Percentiles rank a stretch among this genome's conserved stretches.
Evolutionary conservation across 2,329 filamentous ascomycete species (phyloP).

Genomic region (Neofusicoccum kwambonambiense): DNA sequence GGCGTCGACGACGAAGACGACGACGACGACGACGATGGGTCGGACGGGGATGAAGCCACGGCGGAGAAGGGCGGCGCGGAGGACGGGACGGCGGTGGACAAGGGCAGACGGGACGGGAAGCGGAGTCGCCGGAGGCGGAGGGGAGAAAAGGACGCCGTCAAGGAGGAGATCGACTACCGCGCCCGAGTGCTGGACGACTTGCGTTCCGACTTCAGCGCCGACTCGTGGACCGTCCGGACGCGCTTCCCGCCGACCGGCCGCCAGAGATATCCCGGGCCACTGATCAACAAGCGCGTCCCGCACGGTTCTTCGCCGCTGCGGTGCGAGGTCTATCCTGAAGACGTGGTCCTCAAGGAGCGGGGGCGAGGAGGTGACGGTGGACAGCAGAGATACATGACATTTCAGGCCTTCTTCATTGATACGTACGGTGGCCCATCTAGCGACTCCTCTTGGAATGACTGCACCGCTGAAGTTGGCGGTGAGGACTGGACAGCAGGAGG

Average conservation of each 20-base stretch:
- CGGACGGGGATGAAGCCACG: background rate
- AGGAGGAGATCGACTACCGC: background rate
- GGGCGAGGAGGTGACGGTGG: background rate
- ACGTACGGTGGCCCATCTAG: background rate
- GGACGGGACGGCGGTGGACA: background rate
- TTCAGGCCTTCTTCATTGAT: slow-evolving; percentile 18
- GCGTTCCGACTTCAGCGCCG: background rate
- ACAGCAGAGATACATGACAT: background rate
- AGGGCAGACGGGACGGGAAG: background rate
- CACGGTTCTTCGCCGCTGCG: slow-evolving; percentile 23
- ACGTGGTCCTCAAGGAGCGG: slow-evolving; percentile 20
- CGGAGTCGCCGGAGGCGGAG: background rate
- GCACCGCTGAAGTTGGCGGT: background rate
- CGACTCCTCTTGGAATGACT: background rate
- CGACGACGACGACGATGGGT: background rate
- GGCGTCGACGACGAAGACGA: slow-evolving; percentile 5
- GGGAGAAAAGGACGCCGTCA: background rate
- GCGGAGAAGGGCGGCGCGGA: slow-evolving; percentile 7
- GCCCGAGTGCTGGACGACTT: background rate
- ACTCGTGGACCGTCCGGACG: background rate
- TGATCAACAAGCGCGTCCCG: slow-evolving; percentile 14
- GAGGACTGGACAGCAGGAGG: background rate
- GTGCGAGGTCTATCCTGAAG: slow-evolving; percentile 25
- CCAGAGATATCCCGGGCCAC: background rate
- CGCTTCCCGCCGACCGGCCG: background rate